Conservation (phyloP, 1,284 basidiomycete genomes). For the Fereydounia khargensis region DNA sequence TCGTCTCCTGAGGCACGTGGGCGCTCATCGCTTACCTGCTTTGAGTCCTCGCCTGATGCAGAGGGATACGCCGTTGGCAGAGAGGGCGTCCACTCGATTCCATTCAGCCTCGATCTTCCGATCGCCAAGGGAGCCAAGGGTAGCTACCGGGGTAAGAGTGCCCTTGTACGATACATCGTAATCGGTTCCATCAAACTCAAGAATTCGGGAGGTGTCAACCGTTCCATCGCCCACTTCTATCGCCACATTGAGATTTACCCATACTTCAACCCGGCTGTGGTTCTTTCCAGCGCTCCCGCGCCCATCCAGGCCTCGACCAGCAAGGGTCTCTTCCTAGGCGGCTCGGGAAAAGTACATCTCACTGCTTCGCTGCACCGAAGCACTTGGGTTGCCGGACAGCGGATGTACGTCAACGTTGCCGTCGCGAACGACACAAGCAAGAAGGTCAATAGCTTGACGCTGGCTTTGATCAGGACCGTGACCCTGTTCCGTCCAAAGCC, state of each 20-base stretch:
- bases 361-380: constrained; percentile 72
- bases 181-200: constrained; percentile 81
- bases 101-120: constrained; percentile 76
- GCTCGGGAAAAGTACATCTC: constrained; percentile 70
- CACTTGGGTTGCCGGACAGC: constrained; percentile 82
- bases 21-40: constrained; percentile 61
- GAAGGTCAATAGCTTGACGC: constrained; percentile 64
- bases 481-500: constrained; percentile 68
- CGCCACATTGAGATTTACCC: constrained; percentile 81
- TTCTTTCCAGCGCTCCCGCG: constrained; percentile 67
- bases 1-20: constrained; percentile 59
- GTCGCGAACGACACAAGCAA: constrained; percentile 69
- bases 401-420: constrained; percentile 70
- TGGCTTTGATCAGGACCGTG: constrained; percentile 72
- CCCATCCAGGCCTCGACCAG: constrained; percentile 67
- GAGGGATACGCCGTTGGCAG: constrained; percentile 68
- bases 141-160: constrained; percentile 64
- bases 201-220: constrained; percentile 61
- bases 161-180: constrained; percentile 76
- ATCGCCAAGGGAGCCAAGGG: constrained; percentile 73
- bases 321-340: constrained; percentile 65
- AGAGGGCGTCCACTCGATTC: constrained; percentile 69
- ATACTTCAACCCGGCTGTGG: constrained; percentile 67
- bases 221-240: constrained; percentile 89
- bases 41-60: constrained; percentile 61